These are phyloP conservation scores for Blastobotrys indianensis DNA, from an alignment of 1,139 yeast species.

Conservation along the genomic window DNA sequence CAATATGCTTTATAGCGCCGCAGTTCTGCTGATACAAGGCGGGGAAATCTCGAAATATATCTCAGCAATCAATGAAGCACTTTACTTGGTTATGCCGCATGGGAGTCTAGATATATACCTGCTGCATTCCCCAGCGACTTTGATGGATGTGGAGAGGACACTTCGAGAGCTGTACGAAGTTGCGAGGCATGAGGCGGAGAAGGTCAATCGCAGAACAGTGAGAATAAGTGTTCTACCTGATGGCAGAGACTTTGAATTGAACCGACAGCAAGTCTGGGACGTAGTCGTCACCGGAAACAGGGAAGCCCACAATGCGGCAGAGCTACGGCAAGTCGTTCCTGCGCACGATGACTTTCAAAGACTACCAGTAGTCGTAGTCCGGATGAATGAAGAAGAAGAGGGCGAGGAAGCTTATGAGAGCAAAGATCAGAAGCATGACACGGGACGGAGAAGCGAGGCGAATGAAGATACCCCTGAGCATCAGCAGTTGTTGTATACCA, in stretches of 20 bases:
- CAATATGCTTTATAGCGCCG: constrained; percentile 26
- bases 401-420: not conserved
- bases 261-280: constrained; percentile 32
- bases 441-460: not conserved
- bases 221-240: constrained; percentile 35
- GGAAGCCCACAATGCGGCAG: constrained; percentile 22
- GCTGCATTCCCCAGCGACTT: constrained; percentile 25
- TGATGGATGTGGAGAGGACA: constrained; percentile 29
- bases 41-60: constrained; percentile 20
- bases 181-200: constrained; percentile 21
- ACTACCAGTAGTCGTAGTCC: constrained; percentile 27
- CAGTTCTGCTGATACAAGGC: constrained; percentile 26
- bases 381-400: constrained; percentile 16
- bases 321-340: constrained; percentile 24
- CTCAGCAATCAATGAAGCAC: constrained; percentile 25
- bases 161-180: constrained; percentile 29
- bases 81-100: constrained; percentile 26
- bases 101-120: constrained; percentile 35
- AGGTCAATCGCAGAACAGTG: constrained; percentile 22
- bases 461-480: constrained; percentile 6
- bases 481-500: constrained; percentile 5
- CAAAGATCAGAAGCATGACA: not conserved
- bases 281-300: constrained; percentile 29
- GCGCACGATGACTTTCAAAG: constrained; percentile 22
- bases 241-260: constrained; percentile 28